Conservation (phyloP, 345 rosid genomes). For the Euphorbia tirucalli region DNA sequence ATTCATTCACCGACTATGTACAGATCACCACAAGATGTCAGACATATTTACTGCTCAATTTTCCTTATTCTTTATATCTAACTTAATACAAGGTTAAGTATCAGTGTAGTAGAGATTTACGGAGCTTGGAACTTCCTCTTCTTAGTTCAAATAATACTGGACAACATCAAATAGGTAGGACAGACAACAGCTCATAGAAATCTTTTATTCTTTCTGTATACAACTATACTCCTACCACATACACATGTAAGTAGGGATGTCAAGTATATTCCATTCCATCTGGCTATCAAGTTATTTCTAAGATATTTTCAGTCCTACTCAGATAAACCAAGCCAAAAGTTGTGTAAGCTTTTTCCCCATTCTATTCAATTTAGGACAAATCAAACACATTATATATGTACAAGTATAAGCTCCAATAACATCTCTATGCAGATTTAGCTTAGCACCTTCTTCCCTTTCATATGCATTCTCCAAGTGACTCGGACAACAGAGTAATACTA, state of each 20-base stretch:
- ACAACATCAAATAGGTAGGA: neutral
- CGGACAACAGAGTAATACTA: neutral
- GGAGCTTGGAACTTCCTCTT: neutral
- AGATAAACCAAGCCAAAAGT: neutral
- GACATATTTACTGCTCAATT: neutral
- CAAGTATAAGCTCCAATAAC: neutral
- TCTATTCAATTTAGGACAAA: neutral
- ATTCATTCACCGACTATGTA: too few species aligned
- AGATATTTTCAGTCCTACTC: neutral
- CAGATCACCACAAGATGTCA: neutral
- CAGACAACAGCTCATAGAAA: too few species aligned
- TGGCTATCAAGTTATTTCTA: neutral
- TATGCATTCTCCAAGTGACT: neutral
- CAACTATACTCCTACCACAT: too few species aligned
- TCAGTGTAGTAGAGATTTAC: neutral
- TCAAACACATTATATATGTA: neutral
- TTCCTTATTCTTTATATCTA: neutral
- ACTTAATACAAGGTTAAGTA: neutral
- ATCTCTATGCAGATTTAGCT: neutral
- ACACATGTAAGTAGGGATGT: too few species aligned
- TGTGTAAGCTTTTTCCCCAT: neutral
- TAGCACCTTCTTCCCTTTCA: neutral
- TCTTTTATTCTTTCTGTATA: too few species aligned
- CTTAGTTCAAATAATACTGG: neutral
- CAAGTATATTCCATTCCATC: too few species aligned